These are phyloP conservation scores for Sarocladiaceae sp. DNA, from an alignment of 2,329 filamentous ascomycete genomes.

Conservation along the genomic window DNA sequence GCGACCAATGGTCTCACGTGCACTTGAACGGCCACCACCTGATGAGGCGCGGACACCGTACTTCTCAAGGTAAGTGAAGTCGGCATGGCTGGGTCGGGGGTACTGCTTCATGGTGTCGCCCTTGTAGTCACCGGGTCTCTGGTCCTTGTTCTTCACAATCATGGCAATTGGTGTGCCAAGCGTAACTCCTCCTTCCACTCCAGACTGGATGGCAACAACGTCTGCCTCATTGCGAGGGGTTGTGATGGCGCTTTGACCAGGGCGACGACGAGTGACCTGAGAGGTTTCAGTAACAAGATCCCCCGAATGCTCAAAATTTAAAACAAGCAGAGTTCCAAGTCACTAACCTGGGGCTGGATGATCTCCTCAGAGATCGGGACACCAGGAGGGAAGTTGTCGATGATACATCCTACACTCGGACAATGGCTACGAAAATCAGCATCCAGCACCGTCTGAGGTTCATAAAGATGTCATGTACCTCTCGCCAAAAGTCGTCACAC, in stretches of 20 bases:
- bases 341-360: slow-evolving; percentile 83
- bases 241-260: slow-evolving; percentile 84
- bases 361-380: slow-evolving; percentile 80
- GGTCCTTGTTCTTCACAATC: slow-evolving; percentile 86
- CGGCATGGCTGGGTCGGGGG: slow-evolving; percentile 88
- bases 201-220: slow-evolving; percentile 85
- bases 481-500: slow-evolving; percentile 2
- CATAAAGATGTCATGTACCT: neutral
- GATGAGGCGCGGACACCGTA: slow-evolving; percentile 91
- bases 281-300: neutral
- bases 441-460: slow-evolving; percentile 14
- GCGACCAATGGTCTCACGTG: slow-evolving; percentile 90
- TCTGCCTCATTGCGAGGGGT: slow-evolving; percentile 94
- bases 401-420: slow-evolving; percentile 76
- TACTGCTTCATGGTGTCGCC: slow-evolving; percentile 85
- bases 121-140: slow-evolving; percentile 88
- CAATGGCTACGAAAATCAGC: slow-evolving; percentile 79
- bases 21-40: slow-evolving; percentile 84
- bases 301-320: neutral
- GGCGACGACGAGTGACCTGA: slow-evolving; percentile 67
- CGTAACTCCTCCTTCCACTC: slow-evolving; percentile 84
- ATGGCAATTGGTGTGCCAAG: slow-evolving; percentile 88
- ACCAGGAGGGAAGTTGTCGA: slow-evolving; percentile 87
- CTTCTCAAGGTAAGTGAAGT: slow-evolving; percentile 96
- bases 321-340: neutral